These are phyloP conservation scores for Hypoxylon sp. DNA, from an alignment of 2,329 filamentous ascomycete species.

Conservation along the genomic window DNA sequence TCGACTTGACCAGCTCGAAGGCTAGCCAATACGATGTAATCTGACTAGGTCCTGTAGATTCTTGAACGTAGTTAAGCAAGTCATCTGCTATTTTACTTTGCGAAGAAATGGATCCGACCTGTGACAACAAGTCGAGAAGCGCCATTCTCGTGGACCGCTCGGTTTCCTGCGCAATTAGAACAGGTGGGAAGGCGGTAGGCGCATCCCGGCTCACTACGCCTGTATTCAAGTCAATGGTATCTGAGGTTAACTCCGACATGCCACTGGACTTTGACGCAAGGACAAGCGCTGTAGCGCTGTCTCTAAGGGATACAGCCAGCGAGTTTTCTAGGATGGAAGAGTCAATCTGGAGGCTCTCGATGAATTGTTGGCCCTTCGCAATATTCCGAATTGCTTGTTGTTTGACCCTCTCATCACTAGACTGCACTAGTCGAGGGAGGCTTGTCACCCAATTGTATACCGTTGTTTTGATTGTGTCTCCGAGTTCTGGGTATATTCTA, in stretches of 20 bases:
- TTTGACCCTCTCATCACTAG: slow-evolving; percentile 83
- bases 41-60: slow-evolving; percentile 68
- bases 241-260: slow-evolving; percentile 52
- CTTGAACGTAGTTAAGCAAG: slow-evolving; percentile 73
- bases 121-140: slow-evolving; percentile 68
- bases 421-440: slow-evolving; percentile 85
- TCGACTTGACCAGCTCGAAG: slow-evolving; percentile 75
- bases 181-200: slow-evolving; percentile 64
- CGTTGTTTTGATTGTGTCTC: slow-evolving; percentile 74
- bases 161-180: slow-evolving; percentile 74
- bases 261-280: slow-evolving; percentile 51
- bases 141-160: slow-evolving; percentile 72
- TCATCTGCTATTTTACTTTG: slow-evolving; percentile 72
- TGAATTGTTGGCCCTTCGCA: slow-evolving; percentile 76
- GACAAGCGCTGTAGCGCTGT: slow-evolving; percentile 72
- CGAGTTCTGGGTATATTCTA: slow-evolving; percentile 70
- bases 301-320: slow-evolving; percentile 76
- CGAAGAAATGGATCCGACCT: slow-evolving; percentile 68
- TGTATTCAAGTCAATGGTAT: slow-evolving; percentile 49
- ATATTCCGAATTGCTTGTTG: slow-evolving; percentile 79
- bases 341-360: slow-evolving; percentile 72
- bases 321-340: slow-evolving; percentile 76
- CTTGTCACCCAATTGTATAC: slow-evolving; percentile 86
- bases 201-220: slow-evolving; percentile 44
- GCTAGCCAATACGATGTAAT: slow-evolving; percentile 85